Evolutionary conservation across 2,329 filamentous ascomycete species (phyloP).

Genomic region (Aspergillus thermomutatus): DNA sequence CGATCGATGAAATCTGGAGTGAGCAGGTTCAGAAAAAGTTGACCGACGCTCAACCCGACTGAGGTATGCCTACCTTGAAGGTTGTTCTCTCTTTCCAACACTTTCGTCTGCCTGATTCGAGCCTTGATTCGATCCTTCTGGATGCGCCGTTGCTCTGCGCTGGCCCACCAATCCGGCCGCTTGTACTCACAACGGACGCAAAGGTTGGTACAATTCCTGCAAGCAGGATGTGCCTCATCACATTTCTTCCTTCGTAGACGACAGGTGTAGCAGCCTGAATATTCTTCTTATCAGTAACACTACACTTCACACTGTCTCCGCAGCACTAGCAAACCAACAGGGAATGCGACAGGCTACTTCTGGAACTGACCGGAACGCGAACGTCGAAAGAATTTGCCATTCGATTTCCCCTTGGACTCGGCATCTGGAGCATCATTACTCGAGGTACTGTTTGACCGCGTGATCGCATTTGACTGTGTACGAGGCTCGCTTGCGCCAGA

Average conservation of each 20-base stretch:
- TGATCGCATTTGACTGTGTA: not conserved
- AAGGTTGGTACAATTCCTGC: constrained; percentile 65
- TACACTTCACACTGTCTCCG: no score
- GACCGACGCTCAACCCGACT: no score
- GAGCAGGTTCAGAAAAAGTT: no score
- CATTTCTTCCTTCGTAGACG: constrained; percentile 67
- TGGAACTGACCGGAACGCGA: not conserved
- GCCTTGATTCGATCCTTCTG: constrained; percentile 97
- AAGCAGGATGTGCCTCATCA: constrained; percentile 62
- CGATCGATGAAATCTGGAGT: no score
- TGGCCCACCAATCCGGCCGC: constrained; percentile 95
- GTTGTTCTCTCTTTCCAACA: constrained; percentile 32
- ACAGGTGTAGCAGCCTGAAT: constrained; percentile 64
- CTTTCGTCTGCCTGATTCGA: constrained; percentile 95
- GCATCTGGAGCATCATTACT: not conserved
- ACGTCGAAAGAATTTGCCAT: not conserved
- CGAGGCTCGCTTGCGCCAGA: not conserved
- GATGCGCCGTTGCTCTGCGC: constrained; percentile 75
- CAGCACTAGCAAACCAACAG: no score
- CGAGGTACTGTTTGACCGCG: not conserved
- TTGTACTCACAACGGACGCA: constrained; percentile 93
- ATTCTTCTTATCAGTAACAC: no score
- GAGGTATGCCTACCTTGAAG: no score
- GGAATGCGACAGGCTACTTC: not conserved
- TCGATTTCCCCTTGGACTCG: not conserved